Evolutionary conservation across 208 protist species (phyloP).

Genomic region (Wallacemonas sp.): DNA sequence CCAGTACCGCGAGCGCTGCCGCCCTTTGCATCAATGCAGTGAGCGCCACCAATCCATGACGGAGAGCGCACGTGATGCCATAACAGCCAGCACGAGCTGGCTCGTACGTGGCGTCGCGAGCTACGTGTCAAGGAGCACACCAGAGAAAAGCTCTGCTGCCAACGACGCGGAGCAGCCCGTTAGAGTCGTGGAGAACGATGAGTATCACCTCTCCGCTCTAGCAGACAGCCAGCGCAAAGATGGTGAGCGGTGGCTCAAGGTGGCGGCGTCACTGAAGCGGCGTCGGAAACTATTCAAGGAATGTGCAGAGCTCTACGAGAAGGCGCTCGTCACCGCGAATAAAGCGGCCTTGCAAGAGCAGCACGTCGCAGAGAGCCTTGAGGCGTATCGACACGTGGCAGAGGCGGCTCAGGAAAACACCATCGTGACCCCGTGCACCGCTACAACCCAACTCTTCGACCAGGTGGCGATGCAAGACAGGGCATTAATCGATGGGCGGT

Average conservation of each 20-base stretch:
- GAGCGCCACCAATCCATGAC: slow-evolving; percentile 51
- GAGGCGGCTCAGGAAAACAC: slow-evolving; percentile 37
- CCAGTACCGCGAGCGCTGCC: slow-evolving; percentile 44
- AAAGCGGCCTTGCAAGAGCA: slow-evolving; percentile 16
- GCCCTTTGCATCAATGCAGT: slow-evolving; percentile 50
- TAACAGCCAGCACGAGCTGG: slow-evolving; percentile 57
- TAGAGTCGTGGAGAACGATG: slow-evolving; percentile 8
- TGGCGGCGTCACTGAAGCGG: slow-evolving; percentile 34
- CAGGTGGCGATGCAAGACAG: slow-evolving; percentile 31
- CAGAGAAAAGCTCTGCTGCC: slow-evolving; percentile 1
- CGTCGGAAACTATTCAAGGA: slow-evolving; percentile 46
- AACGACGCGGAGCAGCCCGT: slow-evolving; percentile 13
- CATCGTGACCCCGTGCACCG: slow-evolving; percentile 11
- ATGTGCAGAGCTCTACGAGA: slow-evolving; percentile 45
- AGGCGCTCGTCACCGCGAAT: slow-evolving; percentile 36
- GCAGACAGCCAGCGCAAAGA: slow-evolving; percentile 21
- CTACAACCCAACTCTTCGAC: slow-evolving; percentile 25
- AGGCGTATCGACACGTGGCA: slow-evolving; percentile 26
- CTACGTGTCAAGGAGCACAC: slow-evolving; percentile 31
- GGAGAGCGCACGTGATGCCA: slow-evolving; percentile 44
- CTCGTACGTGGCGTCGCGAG: slow-evolving; percentile 59
- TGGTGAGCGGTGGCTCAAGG: slow-evolving; percentile 42
- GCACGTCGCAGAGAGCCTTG: slow-evolving; percentile 28
- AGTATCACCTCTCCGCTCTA: slow-evolving; percentile 21
- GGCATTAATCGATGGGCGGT: slow-evolving; percentile 42